Evolutionary conservation across 2,329 filamentous ascomycete species (phyloP).

Genomic region (Cryphonectria parasitica): DNA sequence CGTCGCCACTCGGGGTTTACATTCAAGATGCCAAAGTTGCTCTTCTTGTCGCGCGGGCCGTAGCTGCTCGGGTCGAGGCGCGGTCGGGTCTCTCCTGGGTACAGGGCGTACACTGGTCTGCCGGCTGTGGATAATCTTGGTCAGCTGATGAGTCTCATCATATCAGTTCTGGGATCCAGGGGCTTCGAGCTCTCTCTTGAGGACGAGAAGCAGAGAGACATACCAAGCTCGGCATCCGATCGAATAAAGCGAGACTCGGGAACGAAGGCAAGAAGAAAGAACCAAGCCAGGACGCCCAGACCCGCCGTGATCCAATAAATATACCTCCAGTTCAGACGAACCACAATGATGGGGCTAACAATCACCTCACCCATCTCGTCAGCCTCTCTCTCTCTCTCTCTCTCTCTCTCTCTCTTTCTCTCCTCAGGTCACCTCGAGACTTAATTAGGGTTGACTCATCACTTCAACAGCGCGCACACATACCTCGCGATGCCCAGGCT

Average conservation of each 20-base stretch:
- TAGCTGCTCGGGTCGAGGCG: constrained; percentile 35
- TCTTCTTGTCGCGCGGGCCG: constrained; percentile 32
- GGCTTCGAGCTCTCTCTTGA: too few species aligned
- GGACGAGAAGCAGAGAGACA: neutral
- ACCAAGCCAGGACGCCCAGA: constrained; percentile 37
- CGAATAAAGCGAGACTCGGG: constrained; percentile 38
- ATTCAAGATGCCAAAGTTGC: constrained; percentile 37
- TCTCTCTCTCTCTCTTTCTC: neutral
- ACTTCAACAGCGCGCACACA: neutral
- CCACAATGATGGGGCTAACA: constrained; percentile 34
- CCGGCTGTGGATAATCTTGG: constrained; percentile 30
- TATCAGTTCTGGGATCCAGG: too few species aligned
- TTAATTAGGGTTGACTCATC: neutral
- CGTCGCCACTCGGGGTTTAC: constrained; percentile 32
- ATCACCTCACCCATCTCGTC: neutral
- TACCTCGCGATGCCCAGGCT: constrained; percentile 35
- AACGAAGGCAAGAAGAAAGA: constrained; percentile 36
- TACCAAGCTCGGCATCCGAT: constrained; percentile 35
- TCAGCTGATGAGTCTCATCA: too few species aligned
- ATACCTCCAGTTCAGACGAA: constrained; percentile 37
- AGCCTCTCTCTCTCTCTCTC: neutral
- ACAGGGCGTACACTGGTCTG: constrained; percentile 33
- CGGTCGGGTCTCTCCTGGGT: constrained; percentile 34
- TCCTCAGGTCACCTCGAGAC: neutral
- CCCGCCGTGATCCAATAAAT: constrained; percentile 40